phyloP scores from a whole-genome alignment of 1,284 basidiomycete species.

The Sporisorium exsertum region DNA sequence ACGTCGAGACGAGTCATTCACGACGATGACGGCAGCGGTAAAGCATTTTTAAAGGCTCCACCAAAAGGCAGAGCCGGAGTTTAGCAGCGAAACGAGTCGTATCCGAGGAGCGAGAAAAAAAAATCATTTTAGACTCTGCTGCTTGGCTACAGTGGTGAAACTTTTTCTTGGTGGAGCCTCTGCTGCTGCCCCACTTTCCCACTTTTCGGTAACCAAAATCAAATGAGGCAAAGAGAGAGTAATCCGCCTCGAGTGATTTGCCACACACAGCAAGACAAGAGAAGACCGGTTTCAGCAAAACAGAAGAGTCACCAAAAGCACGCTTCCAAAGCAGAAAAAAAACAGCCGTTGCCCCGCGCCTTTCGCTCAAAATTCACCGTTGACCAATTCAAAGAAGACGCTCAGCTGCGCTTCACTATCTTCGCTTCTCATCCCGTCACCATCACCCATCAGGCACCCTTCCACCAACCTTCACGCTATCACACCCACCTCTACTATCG shows the following conservation, averaged over 20 bases:
- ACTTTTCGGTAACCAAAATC: neutral
- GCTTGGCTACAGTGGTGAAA: neutral
- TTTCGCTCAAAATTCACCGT: no score
- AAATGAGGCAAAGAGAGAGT: neutral
- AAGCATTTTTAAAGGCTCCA: neutral
- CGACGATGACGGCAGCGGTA: neutral
- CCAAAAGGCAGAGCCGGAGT: neutral
- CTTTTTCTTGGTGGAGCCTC: conserved; percentile 4
- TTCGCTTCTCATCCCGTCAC: neutral
- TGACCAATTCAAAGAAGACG: neutral
- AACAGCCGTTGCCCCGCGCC: neutral
- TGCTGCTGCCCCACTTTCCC: neutral
- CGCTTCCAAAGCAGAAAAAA: neutral
- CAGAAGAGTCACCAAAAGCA: no score
- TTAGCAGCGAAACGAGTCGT: conserved; percentile 2
- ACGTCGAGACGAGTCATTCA: neutral
- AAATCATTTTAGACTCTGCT: neutral
- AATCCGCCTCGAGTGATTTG: conserved; percentile 16
- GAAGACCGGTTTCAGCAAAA: no score
- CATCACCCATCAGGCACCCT: neutral
- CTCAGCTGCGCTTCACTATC: neutral
- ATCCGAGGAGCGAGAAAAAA: conserved; percentile 1
- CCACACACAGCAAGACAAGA: conserved; percentile 1
- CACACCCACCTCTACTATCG: neutral
- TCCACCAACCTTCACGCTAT: neutral